A percentile compares a stretch with the other conserved stretches of the same genome.
Evolutionary conservation across 208 protist species (phyloP).

Genomic region (Crithidia expoeki): DNA sequence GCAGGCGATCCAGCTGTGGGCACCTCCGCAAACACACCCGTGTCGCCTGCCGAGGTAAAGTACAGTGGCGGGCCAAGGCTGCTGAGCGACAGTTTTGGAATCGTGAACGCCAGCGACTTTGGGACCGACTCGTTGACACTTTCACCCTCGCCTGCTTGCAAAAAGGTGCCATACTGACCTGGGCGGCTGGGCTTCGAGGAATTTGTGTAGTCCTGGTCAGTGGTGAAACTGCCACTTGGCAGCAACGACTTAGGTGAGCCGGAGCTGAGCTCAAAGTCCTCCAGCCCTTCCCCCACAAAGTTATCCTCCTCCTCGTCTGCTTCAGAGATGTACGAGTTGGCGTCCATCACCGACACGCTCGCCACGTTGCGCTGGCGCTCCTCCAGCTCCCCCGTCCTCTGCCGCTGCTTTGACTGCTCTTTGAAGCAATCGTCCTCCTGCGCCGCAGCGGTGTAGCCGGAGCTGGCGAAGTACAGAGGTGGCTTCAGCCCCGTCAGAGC

Average conservation of each 20-base stretch:
- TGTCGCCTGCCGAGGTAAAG: slow-evolving; percentile 67
- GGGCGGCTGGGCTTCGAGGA: background rate
- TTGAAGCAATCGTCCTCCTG: slow-evolving; percentile 41
- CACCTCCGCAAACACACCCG: slow-evolving; percentile 38
- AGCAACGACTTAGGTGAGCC: slow-evolving; percentile 12
- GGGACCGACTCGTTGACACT: background rate
- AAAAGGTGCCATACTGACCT: background rate
- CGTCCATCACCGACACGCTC: slow-evolving; percentile 18
- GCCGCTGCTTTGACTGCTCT: slow-evolving; percentile 28
- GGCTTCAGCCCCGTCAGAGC: slow-evolving; percentile 38
- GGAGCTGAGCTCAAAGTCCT: slow-evolving; percentile 22
- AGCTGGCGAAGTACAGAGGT: slow-evolving; percentile 53
- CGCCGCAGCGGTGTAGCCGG: slow-evolving; percentile 43
- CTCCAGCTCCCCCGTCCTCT: slow-evolving; percentile 6
- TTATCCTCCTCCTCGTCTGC: slow-evolving; percentile 18
- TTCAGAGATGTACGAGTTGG: slow-evolving; percentile 20
- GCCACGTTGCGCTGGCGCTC: slow-evolving; percentile 13
- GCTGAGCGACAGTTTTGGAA: slow-evolving; percentile 59
- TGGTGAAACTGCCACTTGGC: background rate
- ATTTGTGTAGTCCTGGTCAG: background rate
- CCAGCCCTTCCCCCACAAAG: slow-evolving; percentile 10
- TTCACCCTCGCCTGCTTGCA: background rate
- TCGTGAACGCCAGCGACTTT: slow-evolving; percentile 18
- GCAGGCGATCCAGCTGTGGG: slow-evolving; percentile 3
- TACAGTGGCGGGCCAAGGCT: slow-evolving; percentile 58